Evolutionary conservation across 805 yeast genomes (phyloP).

Genomic region (Metschnikowia sp.): DNA sequence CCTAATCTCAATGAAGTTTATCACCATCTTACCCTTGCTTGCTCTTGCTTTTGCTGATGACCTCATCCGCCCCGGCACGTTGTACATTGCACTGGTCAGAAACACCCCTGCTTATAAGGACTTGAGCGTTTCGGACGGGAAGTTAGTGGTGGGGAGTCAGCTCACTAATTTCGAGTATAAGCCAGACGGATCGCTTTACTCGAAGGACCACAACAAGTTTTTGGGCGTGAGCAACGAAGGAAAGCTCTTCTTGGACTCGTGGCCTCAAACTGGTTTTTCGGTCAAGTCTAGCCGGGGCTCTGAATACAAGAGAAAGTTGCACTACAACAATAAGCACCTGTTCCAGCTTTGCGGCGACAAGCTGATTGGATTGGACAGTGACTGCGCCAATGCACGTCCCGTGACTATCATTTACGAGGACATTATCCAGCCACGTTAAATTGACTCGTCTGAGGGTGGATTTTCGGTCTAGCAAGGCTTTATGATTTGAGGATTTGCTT

Average conservation of each 20-base stretch:
- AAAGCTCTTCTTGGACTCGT: not conserved
- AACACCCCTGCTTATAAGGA: not conserved
- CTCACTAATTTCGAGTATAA: not conserved
- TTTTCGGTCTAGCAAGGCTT: not conserved
- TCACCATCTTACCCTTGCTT: not conserved
- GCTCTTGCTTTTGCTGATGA: constrained; percentile 1
- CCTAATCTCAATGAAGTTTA: not conserved
- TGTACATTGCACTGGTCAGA: constrained; percentile 1
- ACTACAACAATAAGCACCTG: not conserved
- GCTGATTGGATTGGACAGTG: constrained; percentile 6
- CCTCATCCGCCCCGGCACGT: constrained; percentile 5
- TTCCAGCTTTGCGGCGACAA: constrained; percentile 6
- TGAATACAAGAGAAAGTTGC: not conserved
- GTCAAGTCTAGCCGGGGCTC: not conserved
- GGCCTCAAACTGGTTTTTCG: constrained; percentile 1
- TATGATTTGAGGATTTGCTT: not conserved
- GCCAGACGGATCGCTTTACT: not conserved
- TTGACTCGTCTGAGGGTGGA: not conserved
- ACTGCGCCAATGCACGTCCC: constrained; percentile 1
- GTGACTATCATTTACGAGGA: constrained; percentile 4
- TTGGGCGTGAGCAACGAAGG: not conserved
- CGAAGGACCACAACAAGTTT: not conserved
- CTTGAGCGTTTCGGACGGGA: not conserved
- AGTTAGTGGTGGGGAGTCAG: not conserved
- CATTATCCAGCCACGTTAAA: constrained; percentile 5